Percentiles rank a stretch among this genome's conserved stretches.
Conservation (phyloP, 345 rosid species). For the Syzygium oleosum region DNA sequence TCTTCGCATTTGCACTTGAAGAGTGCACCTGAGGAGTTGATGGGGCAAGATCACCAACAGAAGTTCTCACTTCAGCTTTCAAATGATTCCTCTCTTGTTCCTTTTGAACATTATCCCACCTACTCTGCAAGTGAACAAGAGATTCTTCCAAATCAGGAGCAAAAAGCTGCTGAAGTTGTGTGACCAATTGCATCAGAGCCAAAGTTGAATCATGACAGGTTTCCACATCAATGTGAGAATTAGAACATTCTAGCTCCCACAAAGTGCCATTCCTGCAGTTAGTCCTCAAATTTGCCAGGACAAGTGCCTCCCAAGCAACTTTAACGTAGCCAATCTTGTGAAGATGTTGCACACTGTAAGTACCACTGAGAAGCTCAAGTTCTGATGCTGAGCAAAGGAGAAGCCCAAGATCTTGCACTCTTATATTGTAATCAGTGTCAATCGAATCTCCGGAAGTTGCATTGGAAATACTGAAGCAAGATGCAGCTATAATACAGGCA, state of each 20-base stretch:
- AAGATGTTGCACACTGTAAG: slow-evolving; percentile 57
- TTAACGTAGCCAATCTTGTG: slow-evolving; percentile 60
- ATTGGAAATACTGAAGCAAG: slow-evolving; percentile 58
- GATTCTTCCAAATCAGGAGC: slow-evolving; percentile 95
- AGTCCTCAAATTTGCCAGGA: slow-evolving; percentile 57
- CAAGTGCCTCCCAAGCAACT: slow-evolving; percentile 65
- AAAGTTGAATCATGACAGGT: slow-evolving; percentile 85
- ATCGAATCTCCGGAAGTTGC: slow-evolving; percentile 23
- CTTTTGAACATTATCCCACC: slow-evolving; percentile 65
- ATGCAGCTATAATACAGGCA: slow-evolving; percentile 82
- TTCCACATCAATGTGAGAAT: slow-evolving; percentile 54
- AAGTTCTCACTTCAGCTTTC: slow-evolving; percentile 18
- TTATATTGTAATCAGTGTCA: slow-evolving; percentile 45
- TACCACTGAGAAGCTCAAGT: slow-evolving; percentile 34
- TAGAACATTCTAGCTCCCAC: slow-evolving; percentile 78
- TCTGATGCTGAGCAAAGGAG: slow-evolving; percentile 54
- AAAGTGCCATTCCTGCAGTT: slow-evolving; percentile 43
- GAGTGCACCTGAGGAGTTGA: slow-evolving; percentile 32
- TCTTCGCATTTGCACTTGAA: slow-evolving; percentile 16
- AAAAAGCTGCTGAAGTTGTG: slow-evolving; percentile 74
- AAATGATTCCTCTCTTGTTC: slow-evolving; percentile 33
- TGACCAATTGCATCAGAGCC: slow-evolving; percentile 63
- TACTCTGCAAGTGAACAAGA: slow-evolving; percentile 68
- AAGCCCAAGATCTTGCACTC: slow-evolving; percentile 79
- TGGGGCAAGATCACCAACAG: slow-evolving; percentile 11